Percentiles rank a stretch among this genome's conserved stretches.
phyloP scores from a whole-genome alignment of 371 early-diverging fungal genomes.

The Chytridiales sp. region DNA sequence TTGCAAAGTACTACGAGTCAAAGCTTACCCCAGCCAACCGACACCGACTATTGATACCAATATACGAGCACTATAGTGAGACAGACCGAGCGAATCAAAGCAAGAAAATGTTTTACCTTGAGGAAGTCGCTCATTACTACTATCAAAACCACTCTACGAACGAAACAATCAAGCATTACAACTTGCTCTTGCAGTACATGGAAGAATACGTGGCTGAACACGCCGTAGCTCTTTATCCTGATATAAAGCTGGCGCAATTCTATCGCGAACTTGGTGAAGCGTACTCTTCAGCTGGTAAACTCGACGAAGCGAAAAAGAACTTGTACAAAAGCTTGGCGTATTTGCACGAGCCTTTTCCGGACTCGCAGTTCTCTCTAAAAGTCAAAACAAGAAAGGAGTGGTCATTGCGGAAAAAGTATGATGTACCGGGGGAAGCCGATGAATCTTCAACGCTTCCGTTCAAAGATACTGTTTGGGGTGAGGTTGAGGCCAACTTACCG shows the following conservation, averaged over 20 bases:
- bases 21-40: constrained; percentile 35
- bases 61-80: constrained; percentile 52
- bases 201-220: constrained; percentile 13
- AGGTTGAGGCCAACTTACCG: too few species aligned
- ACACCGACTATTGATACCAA: constrained; percentile 39
- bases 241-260: constrained; percentile 34
- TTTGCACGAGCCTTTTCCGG: constrained; percentile 28
- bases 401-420: constrained; percentile 1
- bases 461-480: constrained; percentile 10
- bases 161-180: constrained; percentile 50
- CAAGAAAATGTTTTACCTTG: constrained; percentile 46
- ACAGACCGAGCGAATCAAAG: constrained; percentile 30
- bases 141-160: constrained; percentile 37
- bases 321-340: constrained; percentile 29
- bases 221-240: constrained; percentile 10
- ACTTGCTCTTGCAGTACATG: constrained; percentile 30
- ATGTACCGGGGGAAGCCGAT: not conserved
- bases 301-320: constrained; percentile 32
- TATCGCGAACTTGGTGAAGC: constrained; percentile 52
- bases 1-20: constrained; percentile 46
- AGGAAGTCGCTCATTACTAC: constrained; percentile 42
- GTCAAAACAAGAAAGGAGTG: constrained; percentile 25
- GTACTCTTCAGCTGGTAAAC: constrained; percentile 29
- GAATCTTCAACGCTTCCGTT: constrained; percentile 12
- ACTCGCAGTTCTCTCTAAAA: constrained; percentile 16